Evolutionary conservation across 495 filamentous ascomycete species (phyloP).

Genomic region (Aspergillus leporis): DNA sequence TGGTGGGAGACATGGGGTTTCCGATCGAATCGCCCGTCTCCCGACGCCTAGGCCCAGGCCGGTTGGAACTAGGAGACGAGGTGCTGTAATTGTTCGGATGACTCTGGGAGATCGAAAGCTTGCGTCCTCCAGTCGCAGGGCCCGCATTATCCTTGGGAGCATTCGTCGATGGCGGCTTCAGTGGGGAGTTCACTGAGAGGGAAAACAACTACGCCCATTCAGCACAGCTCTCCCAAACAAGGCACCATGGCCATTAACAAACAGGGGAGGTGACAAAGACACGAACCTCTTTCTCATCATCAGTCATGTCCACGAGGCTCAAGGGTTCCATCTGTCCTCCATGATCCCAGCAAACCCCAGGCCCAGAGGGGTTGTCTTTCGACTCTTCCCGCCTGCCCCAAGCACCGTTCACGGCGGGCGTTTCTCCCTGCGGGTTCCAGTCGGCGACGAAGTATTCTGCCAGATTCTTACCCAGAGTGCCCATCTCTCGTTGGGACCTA

Average conservation of each 20-base stretch:
- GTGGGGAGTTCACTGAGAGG: constrained; percentile 84
- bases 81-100: constrained; percentile 46
- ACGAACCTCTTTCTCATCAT: constrained; percentile 80
- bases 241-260: constrained; percentile 7
- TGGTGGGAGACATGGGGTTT: constrained; percentile 60
- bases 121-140: constrained; percentile 64
- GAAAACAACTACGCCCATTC: constrained; percentile 63
- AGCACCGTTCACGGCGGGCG: constrained; percentile 59
- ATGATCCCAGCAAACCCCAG: constrained; percentile 87
- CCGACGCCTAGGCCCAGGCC: constrained; percentile 75
- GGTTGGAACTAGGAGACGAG: constrained; percentile 60
- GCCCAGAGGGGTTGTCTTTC: constrained; percentile 62
- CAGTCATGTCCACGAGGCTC: constrained; percentile 71
- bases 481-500: constrained; percentile 57
- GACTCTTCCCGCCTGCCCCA: constrained; percentile 79
- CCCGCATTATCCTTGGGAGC: constrained; percentile 66
- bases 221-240: constrained; percentile 20
- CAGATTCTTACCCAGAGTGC: constrained; percentile 60
- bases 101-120: constrained; percentile 66
- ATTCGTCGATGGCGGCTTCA: constrained; percentile 79
- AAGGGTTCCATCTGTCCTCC: constrained; percentile 72
- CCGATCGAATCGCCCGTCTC: constrained; percentile 77
- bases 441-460: constrained; percentile 69
- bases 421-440: constrained; percentile 72
- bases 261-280: constrained; percentile 16